Conservation (phyloP, 2,329 filamentous ascomycete species). For the Lithohypha guttulata region DNA sequence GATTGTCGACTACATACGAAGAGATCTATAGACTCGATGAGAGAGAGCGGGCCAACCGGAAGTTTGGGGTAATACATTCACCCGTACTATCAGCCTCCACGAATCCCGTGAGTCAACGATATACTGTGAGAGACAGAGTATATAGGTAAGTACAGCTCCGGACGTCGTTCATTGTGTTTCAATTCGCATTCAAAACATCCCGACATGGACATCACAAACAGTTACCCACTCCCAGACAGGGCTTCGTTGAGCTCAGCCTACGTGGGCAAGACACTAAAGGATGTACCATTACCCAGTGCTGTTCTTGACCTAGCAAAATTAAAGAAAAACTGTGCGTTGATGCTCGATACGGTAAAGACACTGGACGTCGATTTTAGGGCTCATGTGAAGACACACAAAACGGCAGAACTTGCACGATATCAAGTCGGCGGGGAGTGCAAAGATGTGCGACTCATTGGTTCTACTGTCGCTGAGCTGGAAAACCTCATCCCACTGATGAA, state of each 20-base stretch:
- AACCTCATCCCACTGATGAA: slow-evolving; percentile 50
- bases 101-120: too few species aligned
- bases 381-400: slow-evolving; percentile 80
- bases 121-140: background rate
- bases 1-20: too few species aligned
- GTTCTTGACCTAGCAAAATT: slow-evolving; percentile 59
- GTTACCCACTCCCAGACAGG: slow-evolving; percentile 15
- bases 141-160: too few species aligned
- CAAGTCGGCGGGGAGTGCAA: slow-evolving; percentile 53
- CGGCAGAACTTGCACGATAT: slow-evolving; percentile 52
- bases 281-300: slow-evolving; percentile 55
- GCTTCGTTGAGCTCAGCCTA: slow-evolving; percentile 28
- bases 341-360: slow-evolving; percentile 53
- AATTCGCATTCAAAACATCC: background rate
- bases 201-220: slow-evolving; percentile 1
- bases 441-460: slow-evolving; percentile 55
- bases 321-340: slow-evolving; percentile 56
- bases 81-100: too few species aligned
- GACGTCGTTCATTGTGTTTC: too few species aligned
- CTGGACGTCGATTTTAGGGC: slow-evolving; percentile 59
- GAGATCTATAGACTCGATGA: too few species aligned
- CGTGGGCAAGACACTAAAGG: slow-evolving; percentile 49
- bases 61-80: too few species aligned
- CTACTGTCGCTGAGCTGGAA: slow-evolving; percentile 65
- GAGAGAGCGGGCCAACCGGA: too few species aligned